phyloP scores from a whole-genome alignment of 441 rosid species.

The Corymbia citriodora region DNA sequence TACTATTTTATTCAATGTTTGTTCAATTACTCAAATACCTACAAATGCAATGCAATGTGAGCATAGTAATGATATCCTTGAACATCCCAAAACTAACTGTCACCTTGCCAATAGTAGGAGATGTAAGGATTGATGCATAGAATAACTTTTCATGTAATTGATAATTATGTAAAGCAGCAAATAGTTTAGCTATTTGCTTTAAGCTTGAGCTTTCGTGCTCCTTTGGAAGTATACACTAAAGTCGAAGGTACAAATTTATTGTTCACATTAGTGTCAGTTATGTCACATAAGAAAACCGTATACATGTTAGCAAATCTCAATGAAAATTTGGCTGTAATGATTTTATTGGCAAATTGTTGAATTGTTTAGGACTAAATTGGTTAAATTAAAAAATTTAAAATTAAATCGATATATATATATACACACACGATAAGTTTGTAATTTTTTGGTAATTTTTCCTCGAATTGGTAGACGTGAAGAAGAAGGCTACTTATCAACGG shows the following conservation, averaged over 20 bases:
- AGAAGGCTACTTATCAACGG: too few relatives aligned
- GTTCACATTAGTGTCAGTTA: rapidly evolving
- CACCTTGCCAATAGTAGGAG: background rate
- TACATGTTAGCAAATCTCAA: background rate
- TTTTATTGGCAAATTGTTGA: background rate
- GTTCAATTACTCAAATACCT: background rate
- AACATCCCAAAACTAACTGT: background rate
- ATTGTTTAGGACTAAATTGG: background rate
- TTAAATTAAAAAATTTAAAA: background rate
- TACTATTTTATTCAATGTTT: background rate
- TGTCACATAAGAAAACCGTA: background rate
- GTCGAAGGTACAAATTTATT: background rate
- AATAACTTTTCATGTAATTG: background rate
- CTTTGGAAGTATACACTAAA: background rate
- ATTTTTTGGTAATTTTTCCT: background rate
- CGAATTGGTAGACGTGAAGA: background rate
- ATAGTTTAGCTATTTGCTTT: background rate
- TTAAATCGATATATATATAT: background rate
- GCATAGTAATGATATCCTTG: background rate
- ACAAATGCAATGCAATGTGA: background rate
- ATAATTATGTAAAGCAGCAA: background rate
- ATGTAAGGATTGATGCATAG: too few relatives aligned
- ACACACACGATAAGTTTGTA: background rate
- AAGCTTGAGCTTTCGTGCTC: background rate
- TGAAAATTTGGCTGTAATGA: background rate